A percentile compares a stretch with the other conserved stretches of the same genome.
Evolutionary conservation across 2,329 filamentous ascomycete species (phyloP).

Genomic region (Zymoseptoria ardabiliae): DNA sequence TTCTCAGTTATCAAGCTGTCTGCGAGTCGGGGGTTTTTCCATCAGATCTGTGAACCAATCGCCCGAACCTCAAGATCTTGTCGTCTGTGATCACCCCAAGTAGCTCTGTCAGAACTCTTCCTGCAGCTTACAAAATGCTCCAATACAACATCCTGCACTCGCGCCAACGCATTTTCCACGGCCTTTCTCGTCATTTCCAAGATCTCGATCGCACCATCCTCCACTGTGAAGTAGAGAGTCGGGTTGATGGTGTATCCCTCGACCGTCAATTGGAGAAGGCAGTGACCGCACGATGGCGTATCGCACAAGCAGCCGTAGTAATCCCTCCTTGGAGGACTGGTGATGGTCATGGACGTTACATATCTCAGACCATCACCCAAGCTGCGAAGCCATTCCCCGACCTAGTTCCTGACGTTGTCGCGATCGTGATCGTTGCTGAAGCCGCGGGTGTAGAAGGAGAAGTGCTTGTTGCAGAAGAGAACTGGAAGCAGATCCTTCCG

Average conservation of each 20-base stretch:
- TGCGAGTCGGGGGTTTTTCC: too few species aligned
- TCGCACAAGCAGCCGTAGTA: neutral
- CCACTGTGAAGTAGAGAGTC: neutral
- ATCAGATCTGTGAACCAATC: too few species aligned
- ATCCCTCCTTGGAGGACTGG: neutral
- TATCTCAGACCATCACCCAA: neutral
- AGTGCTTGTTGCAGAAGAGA: neutral
- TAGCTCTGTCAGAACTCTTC: too few species aligned
- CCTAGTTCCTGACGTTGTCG: neutral
- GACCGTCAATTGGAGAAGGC: neutral
- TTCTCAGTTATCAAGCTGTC: too few species aligned
- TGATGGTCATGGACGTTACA: neutral
- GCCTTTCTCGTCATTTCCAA: neutral
- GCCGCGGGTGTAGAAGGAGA: neutral
- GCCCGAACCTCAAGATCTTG: too few species aligned
- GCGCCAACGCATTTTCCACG: neutral
- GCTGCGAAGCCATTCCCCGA: neutral
- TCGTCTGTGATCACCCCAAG: too few species aligned
- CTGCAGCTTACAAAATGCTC: too few species aligned
- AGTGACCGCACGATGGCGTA: neutral
- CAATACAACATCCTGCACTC: neutral
- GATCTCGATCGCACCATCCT: neutral
- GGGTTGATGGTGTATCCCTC: neutral
- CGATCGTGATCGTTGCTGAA: neutral
- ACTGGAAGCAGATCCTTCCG: neutral